Percentiles rank a stretch among this genome's conserved stretches.
Conservation (phyloP, 345 rosid species). For the Diplotaxis tenuifolia region DNA sequence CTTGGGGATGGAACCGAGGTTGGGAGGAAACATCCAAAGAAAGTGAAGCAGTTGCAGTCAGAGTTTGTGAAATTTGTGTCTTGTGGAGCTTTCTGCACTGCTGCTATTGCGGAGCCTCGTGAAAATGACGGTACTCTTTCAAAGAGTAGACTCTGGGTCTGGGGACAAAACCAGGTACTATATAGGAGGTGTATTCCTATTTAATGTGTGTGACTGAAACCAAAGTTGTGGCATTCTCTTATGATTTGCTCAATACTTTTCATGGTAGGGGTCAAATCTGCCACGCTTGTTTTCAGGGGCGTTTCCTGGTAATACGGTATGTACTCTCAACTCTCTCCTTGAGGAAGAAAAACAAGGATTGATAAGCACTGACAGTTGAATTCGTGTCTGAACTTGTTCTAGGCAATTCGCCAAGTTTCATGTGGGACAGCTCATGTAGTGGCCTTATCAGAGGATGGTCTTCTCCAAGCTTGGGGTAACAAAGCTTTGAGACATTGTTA, state of each 20-base stretch:
- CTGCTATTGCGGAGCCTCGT: conserved; percentile 78
- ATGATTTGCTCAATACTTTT: conserved; percentile 6
- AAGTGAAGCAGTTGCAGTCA: conserved; percentile 71
- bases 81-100: conserved; percentile 94
- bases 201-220: neutral
- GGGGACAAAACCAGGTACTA: conserved; percentile 98
- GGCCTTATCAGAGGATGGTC: conserved; percentile 86
- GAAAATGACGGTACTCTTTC: conserved; percentile 72
- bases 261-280: conserved; percentile 72
- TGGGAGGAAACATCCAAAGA: conserved; percentile 69
- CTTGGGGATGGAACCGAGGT: conserved; percentile 98
- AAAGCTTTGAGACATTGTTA: conserved; percentile 1
- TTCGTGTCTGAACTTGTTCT: conserved; percentile 10
- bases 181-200: neutral
- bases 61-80: conserved; percentile 89
- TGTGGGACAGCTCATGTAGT: conserved; percentile 94
- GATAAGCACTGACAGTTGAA: neutral
- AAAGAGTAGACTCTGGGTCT: conserved; percentile 84
- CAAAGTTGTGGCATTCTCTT: neutral
- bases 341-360: neutral
- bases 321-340: conserved; percentile 8
- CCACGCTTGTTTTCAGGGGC: conserved; percentile 92
- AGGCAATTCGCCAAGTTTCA: conserved; percentile 77
- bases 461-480: conserved; percentile 93
- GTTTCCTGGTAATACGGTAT: conserved; percentile 65